These are phyloP conservation scores for Sedum album DNA, from an alignment of 164 flowering plant species.

Conservation along the genomic window DNA sequence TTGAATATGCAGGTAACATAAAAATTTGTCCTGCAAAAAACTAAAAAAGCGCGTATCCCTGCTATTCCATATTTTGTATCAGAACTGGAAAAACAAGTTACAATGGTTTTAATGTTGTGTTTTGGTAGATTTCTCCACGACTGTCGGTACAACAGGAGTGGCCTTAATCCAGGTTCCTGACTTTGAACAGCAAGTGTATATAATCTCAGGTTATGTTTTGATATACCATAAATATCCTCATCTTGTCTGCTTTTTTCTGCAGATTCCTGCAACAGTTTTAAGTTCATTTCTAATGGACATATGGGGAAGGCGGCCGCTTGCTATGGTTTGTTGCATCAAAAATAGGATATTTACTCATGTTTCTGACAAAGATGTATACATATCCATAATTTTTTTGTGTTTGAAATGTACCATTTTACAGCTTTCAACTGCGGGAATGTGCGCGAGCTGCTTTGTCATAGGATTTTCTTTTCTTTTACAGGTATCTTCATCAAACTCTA, in stretches of 20 bases:
- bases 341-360: background rate
- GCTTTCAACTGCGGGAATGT: slow-evolving; percentile 28
- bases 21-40: too few species aligned
- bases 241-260: slow-evolving; percentile 1
- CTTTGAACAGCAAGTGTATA: background rate
- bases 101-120: background rate
- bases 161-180: slow-evolving; percentile 26
- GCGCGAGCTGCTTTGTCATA: slow-evolving; percentile 21
- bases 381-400: background rate
- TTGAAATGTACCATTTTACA: slow-evolving; percentile 11
- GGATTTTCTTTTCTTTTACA: slow-evolving; percentile 28
- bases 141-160: slow-evolving; percentile 17
- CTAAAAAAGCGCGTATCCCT: too few species aligned
- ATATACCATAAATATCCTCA: background rate
- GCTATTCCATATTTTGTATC: background rate
- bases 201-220: background rate
- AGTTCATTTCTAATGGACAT: slow-evolving; percentile 24
- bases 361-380: background rate
- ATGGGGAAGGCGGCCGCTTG: slow-evolving; percentile 33
- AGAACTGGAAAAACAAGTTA: background rate
- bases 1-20: slow-evolving; percentile 48
- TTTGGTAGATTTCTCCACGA: slow-evolving; percentile 20
- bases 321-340: slow-evolving; percentile 20
- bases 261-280: slow-evolving; percentile 19
- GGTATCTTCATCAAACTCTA: slow-evolving; percentile 18